phyloP scores from a whole-genome alignment of 148 eudicot genomes.

The Cornus kousa region DNA sequence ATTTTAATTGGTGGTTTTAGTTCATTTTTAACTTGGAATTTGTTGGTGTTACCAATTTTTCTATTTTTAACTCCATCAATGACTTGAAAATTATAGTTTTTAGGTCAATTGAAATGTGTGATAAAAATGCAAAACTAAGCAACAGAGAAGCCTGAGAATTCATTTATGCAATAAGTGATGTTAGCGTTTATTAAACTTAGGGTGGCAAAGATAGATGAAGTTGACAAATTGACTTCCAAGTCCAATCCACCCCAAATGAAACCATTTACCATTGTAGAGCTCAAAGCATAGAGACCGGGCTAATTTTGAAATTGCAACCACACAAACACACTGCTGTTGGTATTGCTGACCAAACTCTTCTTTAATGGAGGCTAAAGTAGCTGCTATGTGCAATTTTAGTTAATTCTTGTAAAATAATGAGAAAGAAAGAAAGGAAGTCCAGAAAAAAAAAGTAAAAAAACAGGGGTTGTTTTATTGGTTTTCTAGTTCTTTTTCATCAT shows the following conservation, averaged over 20 bases:
- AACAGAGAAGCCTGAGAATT: neutral
- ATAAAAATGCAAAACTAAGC: neutral
- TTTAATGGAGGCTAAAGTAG: neutral
- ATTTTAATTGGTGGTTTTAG: neutral
- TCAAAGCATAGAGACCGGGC: neutral
- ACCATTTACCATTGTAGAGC: neutral
- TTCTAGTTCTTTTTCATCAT: neutral
- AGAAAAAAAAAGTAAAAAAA: neutral
- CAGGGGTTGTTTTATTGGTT: neutral
- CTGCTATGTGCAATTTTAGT: neutral
- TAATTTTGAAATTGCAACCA: neutral
- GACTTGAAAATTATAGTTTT: neutral
- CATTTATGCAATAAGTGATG: neutral
- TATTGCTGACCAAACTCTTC: too few species aligned
- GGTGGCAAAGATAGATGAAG: neutral
- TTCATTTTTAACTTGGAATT: slow-evolving; percentile 4
- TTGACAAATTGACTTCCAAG: neutral
- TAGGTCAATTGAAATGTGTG: slow-evolving; percentile 9
- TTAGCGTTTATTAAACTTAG: neutral
- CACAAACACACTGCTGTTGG: too few species aligned
- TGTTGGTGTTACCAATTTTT: slow-evolving; percentile 5
- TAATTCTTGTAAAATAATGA: slow-evolving; percentile 3
- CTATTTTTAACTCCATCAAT: neutral
- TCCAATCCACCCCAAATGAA: neutral
- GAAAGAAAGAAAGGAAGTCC: slow-evolving; percentile 8